Base-by-base conservation (phyloP, 1,139 yeast genomes). In the Geotrichum armillariae region DNA sequence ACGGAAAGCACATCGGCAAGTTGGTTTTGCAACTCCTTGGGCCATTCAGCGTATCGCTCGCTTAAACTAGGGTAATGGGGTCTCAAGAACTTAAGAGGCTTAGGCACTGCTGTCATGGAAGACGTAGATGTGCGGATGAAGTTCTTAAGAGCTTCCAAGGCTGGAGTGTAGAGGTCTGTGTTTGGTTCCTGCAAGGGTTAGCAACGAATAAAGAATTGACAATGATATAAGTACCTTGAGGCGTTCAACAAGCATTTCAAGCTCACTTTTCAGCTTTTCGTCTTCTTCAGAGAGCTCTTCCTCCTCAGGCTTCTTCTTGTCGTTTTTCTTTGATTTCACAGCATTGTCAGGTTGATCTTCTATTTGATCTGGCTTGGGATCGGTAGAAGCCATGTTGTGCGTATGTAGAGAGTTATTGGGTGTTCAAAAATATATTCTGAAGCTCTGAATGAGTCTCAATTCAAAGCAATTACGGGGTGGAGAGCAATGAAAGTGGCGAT, bases 81-180 rank as follows among this genome's bases (percentile, higher is more conserved):
- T 63, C 96, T 82, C 60, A 94, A 77, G 66, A 94, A 94, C 73
- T 94, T 94, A 71, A 93, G 79, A 12, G 99, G 99, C 68, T 93
- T 94, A 42, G 99, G 99, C 43, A 94, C 99, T 1, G 99, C 99
- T 2, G 99, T 94, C 97, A 93, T 93, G 7, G 98, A 90, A 31
- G 97, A 88, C 2, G 99, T 93, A 14, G 98, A 87, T 47, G 95
- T 95, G 60, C 89, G 83, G 61, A 93, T 91, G 62, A 80, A 81
- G 49, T 78, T 79, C 66, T 89, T 90, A 66, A 94, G 76, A 47
- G 83, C 75, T 41, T 77, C 77, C 60, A 94, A 75, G 23, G 89
- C 77, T 17, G 80, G 72, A 44, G 70, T 70, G 63, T 86, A 85
- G 25, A 80, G 73, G 3, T 75, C 70, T 6, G 68, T 64, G 55